A percentile compares a stretch with the other conserved stretches of the same genome.
These are phyloP conservation scores for Primulina tabacum DNA, from an alignment of 257 asterid genomes.

Conservation along the genomic window DNA sequence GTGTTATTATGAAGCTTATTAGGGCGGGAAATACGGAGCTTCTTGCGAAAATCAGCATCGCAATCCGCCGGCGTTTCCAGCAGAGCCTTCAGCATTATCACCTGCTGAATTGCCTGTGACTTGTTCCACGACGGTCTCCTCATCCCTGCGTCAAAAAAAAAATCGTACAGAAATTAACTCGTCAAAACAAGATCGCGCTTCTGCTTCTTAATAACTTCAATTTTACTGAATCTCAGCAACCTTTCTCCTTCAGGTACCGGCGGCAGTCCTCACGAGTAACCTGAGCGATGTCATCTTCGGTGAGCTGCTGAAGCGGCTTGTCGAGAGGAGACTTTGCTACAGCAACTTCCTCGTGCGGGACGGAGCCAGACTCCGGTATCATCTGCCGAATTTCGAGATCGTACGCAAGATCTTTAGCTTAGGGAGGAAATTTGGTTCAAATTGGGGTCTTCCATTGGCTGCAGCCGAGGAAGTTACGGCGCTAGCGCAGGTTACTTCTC, in stretches of 20 bases:
- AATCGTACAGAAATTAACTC: not conserved
- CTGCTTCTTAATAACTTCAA: constrained; percentile 8
- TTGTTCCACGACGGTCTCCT: constrained; percentile 99
- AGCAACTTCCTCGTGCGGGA: constrained; percentile 22
- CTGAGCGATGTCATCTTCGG: constrained; percentile 99
- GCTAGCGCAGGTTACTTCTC: constrained; percentile 17
- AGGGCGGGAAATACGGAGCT: constrained; percentile 47
- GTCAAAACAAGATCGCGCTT: not conserved
- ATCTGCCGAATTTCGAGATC: constrained; percentile 27
- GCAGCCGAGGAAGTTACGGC: constrained; percentile 24
- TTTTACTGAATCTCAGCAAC: constrained; percentile 26
- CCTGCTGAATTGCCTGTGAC: constrained; percentile 99
- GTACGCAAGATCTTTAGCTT: not conserved
- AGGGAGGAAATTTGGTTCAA: constrained; percentile 16
- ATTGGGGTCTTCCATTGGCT: constrained; percentile 12
- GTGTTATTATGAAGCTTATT: constrained; percentile 25
- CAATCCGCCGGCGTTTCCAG: constrained; percentile 68
- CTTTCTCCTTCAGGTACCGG: constrained; percentile 91
- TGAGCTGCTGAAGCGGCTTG: constrained; percentile 82
- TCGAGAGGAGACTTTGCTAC: constrained; percentile 69
- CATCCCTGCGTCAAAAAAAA: constrained; percentile 57
- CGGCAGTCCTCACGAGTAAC: constrained; percentile 99
- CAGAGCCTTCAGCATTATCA: constrained; percentile 80
- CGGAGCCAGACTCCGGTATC: constrained; percentile 46
- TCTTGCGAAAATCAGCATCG: constrained; percentile 43